A percentile compares a stretch with the other conserved stretches of the same genome.
These are phyloP conservation scores for Scedosporium aurantiacum DNA, from an alignment of 2,329 filamentous ascomycete species.

Conservation along the genomic window DNA sequence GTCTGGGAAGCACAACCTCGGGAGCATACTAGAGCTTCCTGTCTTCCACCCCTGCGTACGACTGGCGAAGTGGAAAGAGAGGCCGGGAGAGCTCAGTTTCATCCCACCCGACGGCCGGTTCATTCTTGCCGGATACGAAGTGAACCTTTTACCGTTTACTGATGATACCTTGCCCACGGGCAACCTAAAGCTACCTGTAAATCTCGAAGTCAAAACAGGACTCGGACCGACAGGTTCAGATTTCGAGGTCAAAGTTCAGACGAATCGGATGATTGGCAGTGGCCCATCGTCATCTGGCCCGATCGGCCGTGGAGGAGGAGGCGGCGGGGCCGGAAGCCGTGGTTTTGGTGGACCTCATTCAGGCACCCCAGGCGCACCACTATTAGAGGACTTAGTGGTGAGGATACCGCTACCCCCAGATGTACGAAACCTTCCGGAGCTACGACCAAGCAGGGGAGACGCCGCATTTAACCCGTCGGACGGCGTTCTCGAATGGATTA, in stretches of 20 bases:
- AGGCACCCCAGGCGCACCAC: slow-evolving; percentile 46
- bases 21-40: slow-evolving; percentile 68
- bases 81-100: slow-evolving; percentile 86
- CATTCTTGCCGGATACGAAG: slow-evolving; percentile 86
- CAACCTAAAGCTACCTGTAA: slow-evolving; percentile 69
- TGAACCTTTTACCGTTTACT: slow-evolving; percentile 71
- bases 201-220: slow-evolving; percentile 69
- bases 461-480: slow-evolving; percentile 69
- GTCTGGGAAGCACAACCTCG: slow-evolving; percentile 67
- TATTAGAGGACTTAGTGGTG: slow-evolving; percentile 66
- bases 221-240: slow-evolving; percentile 67
- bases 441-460: slow-evolving; percentile 72
- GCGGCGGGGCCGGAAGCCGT: slow-evolving; percentile 20
- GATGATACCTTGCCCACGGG: slow-evolving; percentile 44
- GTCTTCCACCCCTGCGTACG: slow-evolving; percentile 96
- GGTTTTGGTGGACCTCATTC: slow-evolving; percentile 29
- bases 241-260: slow-evolving; percentile 73
- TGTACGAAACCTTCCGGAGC: slow-evolving; percentile 73
- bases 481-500: slow-evolving; percentile 67
- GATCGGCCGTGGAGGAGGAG: slow-evolving; percentile 16
- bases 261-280: slow-evolving; percentile 42
- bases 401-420: slow-evolving; percentile 67
- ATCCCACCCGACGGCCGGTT: slow-evolving; percentile 92
- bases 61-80: slow-evolving; percentile 78
- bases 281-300: slow-evolving; percentile 34